Percentiles rank a stretch among this genome's conserved stretches.
phyloP scores from a whole-genome alignment of 2,329 filamentous ascomycete species.

The Verticillium nonalfalfae region DNA sequence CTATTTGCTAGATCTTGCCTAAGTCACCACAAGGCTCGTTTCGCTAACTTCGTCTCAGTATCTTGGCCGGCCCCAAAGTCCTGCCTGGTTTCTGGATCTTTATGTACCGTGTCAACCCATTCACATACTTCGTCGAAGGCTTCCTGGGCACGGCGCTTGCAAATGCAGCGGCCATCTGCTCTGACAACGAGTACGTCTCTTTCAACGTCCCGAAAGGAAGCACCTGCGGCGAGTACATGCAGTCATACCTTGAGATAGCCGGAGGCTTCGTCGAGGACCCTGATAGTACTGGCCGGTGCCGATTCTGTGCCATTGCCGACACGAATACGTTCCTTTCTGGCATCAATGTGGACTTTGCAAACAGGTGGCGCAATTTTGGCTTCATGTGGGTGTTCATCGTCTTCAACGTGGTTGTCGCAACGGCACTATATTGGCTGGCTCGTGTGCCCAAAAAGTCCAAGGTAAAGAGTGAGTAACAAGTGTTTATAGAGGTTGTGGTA shows the following conservation, averaged over 20 bases:
- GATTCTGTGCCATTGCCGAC: slow-evolving; percentile 4
- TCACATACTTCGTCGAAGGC: slow-evolving; percentile 66
- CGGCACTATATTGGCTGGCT: slow-evolving; percentile 46
- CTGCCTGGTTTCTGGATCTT: slow-evolving; percentile 74
- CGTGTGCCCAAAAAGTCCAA: slow-evolving; percentile 30
- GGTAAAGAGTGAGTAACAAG: background rate
- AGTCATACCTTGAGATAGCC: slow-evolving; percentile 30
- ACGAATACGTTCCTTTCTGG: slow-evolving; percentile 7
- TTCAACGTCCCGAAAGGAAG: slow-evolving; percentile 50
- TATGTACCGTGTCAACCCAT: slow-evolving; percentile 68
- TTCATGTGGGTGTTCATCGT: slow-evolving; percentile 47
- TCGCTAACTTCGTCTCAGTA: slow-evolving; percentile 30
- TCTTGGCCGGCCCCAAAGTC: slow-evolving; percentile 51
- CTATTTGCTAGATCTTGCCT: background rate
- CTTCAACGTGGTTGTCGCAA: slow-evolving; percentile 46
- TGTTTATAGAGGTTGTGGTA: too few relatives aligned
- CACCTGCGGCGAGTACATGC: slow-evolving; percentile 53
- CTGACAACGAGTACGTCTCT: slow-evolving; percentile 54
- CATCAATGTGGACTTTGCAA: slow-evolving; percentile 34
- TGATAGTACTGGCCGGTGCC: slow-evolving; percentile 20
- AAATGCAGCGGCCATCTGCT: slow-evolving; percentile 53
- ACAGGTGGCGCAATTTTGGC: slow-evolving; percentile 52
- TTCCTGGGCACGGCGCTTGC: slow-evolving; percentile 60
- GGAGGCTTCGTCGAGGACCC: slow-evolving; percentile 41
- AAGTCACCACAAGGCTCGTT: background rate